Evolutionary conservation across 1,139 yeast genomes (phyloP).

Genomic region (Candida mesenterica): DNA sequence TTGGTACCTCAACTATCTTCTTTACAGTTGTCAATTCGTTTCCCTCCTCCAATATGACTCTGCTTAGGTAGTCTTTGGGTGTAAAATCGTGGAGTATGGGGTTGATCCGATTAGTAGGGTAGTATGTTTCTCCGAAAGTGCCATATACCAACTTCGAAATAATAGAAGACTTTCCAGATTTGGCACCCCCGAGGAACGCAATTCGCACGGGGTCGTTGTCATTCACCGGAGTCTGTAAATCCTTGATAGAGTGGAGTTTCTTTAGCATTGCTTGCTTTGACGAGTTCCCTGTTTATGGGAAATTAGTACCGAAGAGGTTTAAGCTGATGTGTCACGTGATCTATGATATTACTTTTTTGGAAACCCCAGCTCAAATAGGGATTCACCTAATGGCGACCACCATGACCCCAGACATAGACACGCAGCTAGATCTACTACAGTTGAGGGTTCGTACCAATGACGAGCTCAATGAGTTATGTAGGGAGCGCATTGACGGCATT

Average conservation of each 20-base stretch:
- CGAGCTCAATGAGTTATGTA: slow-evolving; percentile 16
- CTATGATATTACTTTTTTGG: no score
- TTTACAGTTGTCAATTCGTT: slow-evolving; percentile 10
- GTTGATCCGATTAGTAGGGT: slow-evolving; percentile 59
- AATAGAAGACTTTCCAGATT: slow-evolving; percentile 50
- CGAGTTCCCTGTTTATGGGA: neutral
- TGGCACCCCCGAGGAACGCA: slow-evolving; percentile 57
- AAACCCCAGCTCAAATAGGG: no score
- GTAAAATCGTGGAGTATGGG: slow-evolving; percentile 55
- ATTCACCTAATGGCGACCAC: neutral
- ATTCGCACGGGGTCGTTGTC: slow-evolving; percentile 46
- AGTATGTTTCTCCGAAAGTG: slow-evolving; percentile 54
- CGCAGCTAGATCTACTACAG: slow-evolving; percentile 6
- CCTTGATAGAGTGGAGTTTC: neutral
- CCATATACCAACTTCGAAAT: slow-evolving; percentile 52
- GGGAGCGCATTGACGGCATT: slow-evolving; percentile 28
- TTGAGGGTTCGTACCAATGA: slow-evolving; percentile 21
- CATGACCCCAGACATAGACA: neutral
- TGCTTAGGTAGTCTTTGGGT: slow-evolving; percentile 39
- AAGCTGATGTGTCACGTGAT: no score
- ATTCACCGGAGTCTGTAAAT: slow-evolving; percentile 16
- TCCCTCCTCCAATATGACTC: slow-evolving; percentile 48
- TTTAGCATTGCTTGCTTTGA: neutral
- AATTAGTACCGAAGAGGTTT: neutral
- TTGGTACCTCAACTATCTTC: slow-evolving; percentile 11